Percentiles rank a stretch among this genome's conserved stretches.
Evolutionary conservation across 192 early-diverging fungal genomes (phyloP).

Genomic region (Backusella tuberculispora): DNA sequence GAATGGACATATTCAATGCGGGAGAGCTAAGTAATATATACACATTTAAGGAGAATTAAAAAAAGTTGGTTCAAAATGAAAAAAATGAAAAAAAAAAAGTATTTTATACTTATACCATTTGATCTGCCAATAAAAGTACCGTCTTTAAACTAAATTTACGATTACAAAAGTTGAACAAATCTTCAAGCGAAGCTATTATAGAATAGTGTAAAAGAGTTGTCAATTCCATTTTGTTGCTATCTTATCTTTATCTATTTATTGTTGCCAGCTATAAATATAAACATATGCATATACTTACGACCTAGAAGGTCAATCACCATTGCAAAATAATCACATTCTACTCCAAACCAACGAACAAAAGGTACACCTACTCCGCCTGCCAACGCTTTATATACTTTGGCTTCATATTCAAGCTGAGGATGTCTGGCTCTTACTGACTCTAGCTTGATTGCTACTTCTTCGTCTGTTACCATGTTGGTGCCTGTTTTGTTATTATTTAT

Average conservation of each 20-base stretch:
- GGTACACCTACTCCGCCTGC: constrained; percentile 92
- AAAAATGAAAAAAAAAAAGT: background rate
- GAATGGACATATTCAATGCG: constrained; percentile 73
- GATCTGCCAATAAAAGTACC: constrained; percentile 84
- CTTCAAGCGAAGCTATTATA: constrained; percentile 70
- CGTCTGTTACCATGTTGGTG: constrained; percentile 84
- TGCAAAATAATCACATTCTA: constrained; percentile 80
- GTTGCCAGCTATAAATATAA: background rate
- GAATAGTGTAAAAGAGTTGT: background rate
- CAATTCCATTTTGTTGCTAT: too few species aligned
- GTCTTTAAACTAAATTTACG: constrained; percentile 89
- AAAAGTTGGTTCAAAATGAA: background rate
- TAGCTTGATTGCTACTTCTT: constrained; percentile 98
- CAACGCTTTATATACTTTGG: constrained; percentile 91
- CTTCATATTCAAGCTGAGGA: constrained; percentile 99
- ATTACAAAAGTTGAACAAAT: constrained; percentile 90
- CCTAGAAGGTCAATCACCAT: constrained; percentile 91
- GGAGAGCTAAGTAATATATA: constrained; percentile 49
- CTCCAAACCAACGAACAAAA: constrained; percentile 83
- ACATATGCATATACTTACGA: constrained; percentile 36
- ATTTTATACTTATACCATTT: constrained; percentile 71
- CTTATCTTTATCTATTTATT: too few species aligned
- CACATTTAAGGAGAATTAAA: background rate
- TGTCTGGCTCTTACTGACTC: constrained; percentile 94
- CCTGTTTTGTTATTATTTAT: constrained; percentile 44